Percentiles rank a stretch among this genome's conserved stretches.
These are phyloP conservation scores for Escallonia rubra DNA, from an alignment of 129 eudicot genomes.

Conservation along the genomic window DNA sequence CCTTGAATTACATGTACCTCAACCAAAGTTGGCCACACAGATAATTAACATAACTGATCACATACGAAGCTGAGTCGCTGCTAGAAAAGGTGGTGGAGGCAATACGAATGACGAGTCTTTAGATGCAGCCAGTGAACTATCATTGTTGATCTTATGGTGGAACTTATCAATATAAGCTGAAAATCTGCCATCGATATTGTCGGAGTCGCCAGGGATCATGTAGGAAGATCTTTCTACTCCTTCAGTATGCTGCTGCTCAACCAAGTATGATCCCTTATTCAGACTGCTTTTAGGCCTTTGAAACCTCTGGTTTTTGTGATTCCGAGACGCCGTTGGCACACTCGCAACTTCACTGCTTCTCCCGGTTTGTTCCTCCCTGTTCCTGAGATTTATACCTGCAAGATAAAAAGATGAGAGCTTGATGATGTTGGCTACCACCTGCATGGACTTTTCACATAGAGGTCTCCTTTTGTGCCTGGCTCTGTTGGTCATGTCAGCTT, in stretches of 20 bases:
- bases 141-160: slow-evolving; percentile 12
- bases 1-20: too few relatives aligned
- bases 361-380: not conserved
- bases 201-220: too few relatives aligned
- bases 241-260: not conserved
- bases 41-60: too few relatives aligned
- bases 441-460: slow-evolving; percentile 26
- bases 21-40: too few relatives aligned
- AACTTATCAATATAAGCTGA: slow-evolving; percentile 15
- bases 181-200: slow-evolving; percentile 8
- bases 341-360: not conserved
- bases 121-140: not conserved
- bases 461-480: slow-evolving; percentile 11
- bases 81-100: too few relatives aligned
- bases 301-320: not conserved
- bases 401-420: slow-evolving; percentile 21
- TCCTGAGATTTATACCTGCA: slow-evolving; percentile 7
- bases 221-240: not conserved
- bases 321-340: not conserved
- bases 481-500: not conserved
- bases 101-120: too few relatives aligned
- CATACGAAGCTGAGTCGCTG: too few relatives aligned
- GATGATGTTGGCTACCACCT: slow-evolving; percentile 18
- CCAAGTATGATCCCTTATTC: slow-evolving; percentile 4
- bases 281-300: slow-evolving; percentile 1